Base-by-base conservation (phyloP, 805 yeast species). In the Nakazawaea ishiwadae region DNA sequence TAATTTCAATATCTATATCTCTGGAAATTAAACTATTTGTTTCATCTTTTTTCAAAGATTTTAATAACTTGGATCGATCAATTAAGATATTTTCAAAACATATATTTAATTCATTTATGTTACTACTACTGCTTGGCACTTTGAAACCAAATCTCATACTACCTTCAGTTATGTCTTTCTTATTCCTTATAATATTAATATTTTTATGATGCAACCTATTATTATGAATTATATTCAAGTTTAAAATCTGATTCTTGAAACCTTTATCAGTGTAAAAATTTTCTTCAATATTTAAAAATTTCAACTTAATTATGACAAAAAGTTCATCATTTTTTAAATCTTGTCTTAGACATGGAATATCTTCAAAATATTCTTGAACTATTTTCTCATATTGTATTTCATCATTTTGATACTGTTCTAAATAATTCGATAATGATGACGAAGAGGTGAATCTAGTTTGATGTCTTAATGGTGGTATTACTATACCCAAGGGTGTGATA, bases 21-120 rank as follows among this genome's bases (percentile, higher is more conserved):
- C 43, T 27, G 7, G 33, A 8, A 9, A 39, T 21, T 16, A 33
- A 19, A 7, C 18, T 35, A n/a, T 34, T 30, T 5, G 15, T 14
- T 14, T 35, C 44, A 28, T 40, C 37, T 15, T 27, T 24, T 20
- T 40, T 40, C 11, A 30, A n/a, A 15, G 39, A 35, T 35, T 40
- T 40, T 19, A 40, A 19, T 26, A 40, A 40, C 35, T 40, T 34
- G 2, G 44, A 40, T 23, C 39, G 31, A 21, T 40, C 44, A n/a
- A 40, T 15, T 21, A 40, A 40, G 9, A 40, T 26, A 30, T 40
- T 35, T 17, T 34, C 44, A 31, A 40, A 40, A 30, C 44, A 40
- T 4, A 40, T 29, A 30, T 19, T 35, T 27, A 40, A 30, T 27
- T 40, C 44, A 20, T 35, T 16, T 17, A 21, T n/a, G 21, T 15